phyloP scores from a whole-genome alignment of 371 early-diverging fungal genomes.

The Choanephora cucurbitarum region DNA sequence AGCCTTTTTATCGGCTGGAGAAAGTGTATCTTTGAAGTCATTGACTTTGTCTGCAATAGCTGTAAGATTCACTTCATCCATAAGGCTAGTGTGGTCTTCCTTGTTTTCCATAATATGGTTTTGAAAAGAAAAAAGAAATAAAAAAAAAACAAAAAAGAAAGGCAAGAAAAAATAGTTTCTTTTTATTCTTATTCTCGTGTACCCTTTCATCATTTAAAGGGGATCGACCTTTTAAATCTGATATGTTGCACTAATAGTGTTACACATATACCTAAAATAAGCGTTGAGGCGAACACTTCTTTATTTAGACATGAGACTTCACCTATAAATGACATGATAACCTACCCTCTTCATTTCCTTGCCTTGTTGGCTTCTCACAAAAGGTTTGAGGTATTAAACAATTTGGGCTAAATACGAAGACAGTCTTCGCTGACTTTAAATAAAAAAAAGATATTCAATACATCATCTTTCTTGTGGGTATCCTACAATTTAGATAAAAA shows the following conservation, averaged over 20 bases:
- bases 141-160: slow-evolving; percentile 11
- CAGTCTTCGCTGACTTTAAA: too few species aligned
- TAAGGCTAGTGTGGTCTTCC: slow-evolving; percentile 5
- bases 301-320: too few species aligned
- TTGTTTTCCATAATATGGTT: slow-evolving; percentile 11
- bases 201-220: background rate
- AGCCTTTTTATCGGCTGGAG: slow-evolving; percentile 27
- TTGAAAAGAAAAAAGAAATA: slow-evolving; percentile 3
- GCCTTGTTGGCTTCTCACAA: too few species aligned
- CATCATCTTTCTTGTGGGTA: too few species aligned
- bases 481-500: too few species aligned
- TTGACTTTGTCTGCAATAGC: slow-evolving; percentile 10
- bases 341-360: too few species aligned
- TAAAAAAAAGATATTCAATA: too few species aligned
- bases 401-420: too few species aligned
- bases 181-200: too few species aligned
- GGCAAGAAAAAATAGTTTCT: too few species aligned
- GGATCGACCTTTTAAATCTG: background rate
- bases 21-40: slow-evolving; percentile 13
- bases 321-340: too few species aligned
- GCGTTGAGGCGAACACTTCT: background rate
- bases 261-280: background rate
- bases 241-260: slow-evolving; percentile 2
- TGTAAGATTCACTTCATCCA: slow-evolving; percentile 13
- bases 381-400: too few species aligned